Evolutionary conservation across 2,329 filamentous ascomycete species (phyloP).

Genomic region (Penicillium sp.): DNA sequence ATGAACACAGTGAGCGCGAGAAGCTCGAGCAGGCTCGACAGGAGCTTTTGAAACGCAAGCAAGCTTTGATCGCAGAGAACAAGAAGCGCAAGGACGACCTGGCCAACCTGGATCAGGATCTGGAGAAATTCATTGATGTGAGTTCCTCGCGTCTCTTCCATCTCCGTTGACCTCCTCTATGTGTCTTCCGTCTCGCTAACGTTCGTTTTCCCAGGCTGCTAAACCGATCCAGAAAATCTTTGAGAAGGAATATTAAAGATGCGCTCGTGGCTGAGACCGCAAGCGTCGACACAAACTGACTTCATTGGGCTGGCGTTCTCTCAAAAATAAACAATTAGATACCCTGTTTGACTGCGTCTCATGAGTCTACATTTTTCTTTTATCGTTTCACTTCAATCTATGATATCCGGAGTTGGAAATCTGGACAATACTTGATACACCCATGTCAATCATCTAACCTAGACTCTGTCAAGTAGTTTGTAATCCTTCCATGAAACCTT

Average conservation of each 20-base stretch:
- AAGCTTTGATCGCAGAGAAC: constrained; percentile 66
- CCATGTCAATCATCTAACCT: no score
- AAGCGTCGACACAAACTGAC: constrained; percentile 4
- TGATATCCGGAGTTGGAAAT: not conserved
- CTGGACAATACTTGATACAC: no score
- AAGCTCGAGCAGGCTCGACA: constrained; percentile 78
- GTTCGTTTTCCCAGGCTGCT: constrained; percentile 54
- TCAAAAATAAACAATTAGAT: constrained; percentile 22
- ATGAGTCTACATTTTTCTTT: not conserved
- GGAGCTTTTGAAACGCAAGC: constrained; percentile 66
- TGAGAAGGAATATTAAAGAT: constrained; percentile 58
- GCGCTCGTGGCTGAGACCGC: not conserved
- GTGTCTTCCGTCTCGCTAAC: constrained; percentile 3
- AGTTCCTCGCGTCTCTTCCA: constrained; percentile 27
- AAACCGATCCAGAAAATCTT: constrained; percentile 84
- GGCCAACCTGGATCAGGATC: constrained; percentile 80
- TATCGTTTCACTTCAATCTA: not conserved
- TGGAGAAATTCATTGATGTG: constrained; percentile 91
- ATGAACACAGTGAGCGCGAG: constrained; percentile 80
- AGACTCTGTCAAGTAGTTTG: no score
- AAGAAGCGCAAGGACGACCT: constrained; percentile 92
- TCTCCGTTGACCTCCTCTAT: not conserved
- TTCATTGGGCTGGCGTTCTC: constrained; percentile 19
- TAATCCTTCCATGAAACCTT: no score
- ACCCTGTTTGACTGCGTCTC: constrained; percentile 16